A percentile compares a stretch with the other conserved stretches of the same genome.
These are phyloP conservation scores for Lasiodiplodia citricola DNA, from an alignment of 2,329 filamentous ascomycete species.

Conservation along the genomic window DNA sequence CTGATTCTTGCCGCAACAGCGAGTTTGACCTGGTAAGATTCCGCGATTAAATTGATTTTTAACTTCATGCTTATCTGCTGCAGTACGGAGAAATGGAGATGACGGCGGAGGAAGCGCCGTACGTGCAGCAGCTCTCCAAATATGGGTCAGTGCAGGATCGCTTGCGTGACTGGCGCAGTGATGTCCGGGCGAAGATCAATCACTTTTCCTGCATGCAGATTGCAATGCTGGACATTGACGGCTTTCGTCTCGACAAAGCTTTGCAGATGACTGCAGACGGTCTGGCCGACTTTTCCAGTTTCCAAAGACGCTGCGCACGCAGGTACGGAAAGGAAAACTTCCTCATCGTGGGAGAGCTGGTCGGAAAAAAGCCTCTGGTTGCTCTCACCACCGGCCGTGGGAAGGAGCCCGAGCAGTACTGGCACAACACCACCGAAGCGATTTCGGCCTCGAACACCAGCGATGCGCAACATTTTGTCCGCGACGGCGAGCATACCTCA, in stretches of 20 bases:
- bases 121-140: slow-evolving; percentile 67
- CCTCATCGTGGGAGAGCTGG: neutral
- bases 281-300: slow-evolving; percentile 62
- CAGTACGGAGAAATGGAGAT: slow-evolving; percentile 62
- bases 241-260: slow-evolving; percentile 70
- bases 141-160: slow-evolving; percentile 72
- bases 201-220: slow-evolving; percentile 69
- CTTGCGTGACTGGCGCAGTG: slow-evolving; percentile 66
- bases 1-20: too few relatives aligned
- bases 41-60: too few relatives aligned
- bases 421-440: neutral
- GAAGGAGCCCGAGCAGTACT: neutral
- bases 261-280: slow-evolving; percentile 68
- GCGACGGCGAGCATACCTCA: neutral
- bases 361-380: neutral
- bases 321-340: neutral
- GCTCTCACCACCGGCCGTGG: neutral
- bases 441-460: neutral
- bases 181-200: slow-evolving; percentile 62
- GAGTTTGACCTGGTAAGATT: too few relatives aligned
- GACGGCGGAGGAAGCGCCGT: slow-evolving; percentile 53
- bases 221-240: slow-evolving; percentile 67
- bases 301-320: slow-evolving; percentile 41
- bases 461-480: neutral
- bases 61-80: too few relatives aligned